Base-by-base conservation (phyloP, 805 yeast genomes). In the Torulaspora gathmanii region DNA sequence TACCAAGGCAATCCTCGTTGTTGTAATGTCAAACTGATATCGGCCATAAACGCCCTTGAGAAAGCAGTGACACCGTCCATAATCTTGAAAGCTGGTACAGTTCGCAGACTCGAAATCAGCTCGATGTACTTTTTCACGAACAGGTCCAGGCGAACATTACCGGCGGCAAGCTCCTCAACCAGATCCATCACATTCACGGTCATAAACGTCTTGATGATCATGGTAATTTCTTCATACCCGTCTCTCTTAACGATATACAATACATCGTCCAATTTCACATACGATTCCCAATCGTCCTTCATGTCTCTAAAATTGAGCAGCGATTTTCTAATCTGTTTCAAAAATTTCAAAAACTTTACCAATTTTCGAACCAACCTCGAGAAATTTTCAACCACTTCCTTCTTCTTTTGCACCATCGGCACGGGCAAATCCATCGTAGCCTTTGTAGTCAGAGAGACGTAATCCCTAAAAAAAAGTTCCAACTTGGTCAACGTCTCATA, bases 221-320 rank as follows among this genome's bases (percentile, higher is more conserved):
- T 37, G 29, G 52, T 47, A 4, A 54, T 42, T 9, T 46, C 46
- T 13, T 44, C 37, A 29, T 56, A 44, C 11, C 47, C 44, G 20
- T 48, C 56, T n/a, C 51, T 52, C 30, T 45, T 46, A 13, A 57
- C 56, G 42, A 54, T 37, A 15, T 55, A 59, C 1, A 53, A 40
- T 10, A 57, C 54, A 28, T 57, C 60, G 25, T 57, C 52, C 34
- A 57, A 34, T 30, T 80, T 77, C 31, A 80, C 75, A 46, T 68
- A 68, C 39, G 64, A 55, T 10, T 61, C 44, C 88, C 87, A 83
- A 61, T 81, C 86, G 28, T 64, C 61, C 35, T 68, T 57, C 87
- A 82, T 82, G 25, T 70, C 59, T 27, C 63, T 66, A 44, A 38
- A 42, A 34, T 44, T 48, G 28, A 46, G 51, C 25, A 67, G 20